Percentiles rank a stretch among this genome's conserved stretches.
Evolutionary conservation across 1,139 yeast species (phyloP).

Genomic region (Candida frijolesensis): DNA sequence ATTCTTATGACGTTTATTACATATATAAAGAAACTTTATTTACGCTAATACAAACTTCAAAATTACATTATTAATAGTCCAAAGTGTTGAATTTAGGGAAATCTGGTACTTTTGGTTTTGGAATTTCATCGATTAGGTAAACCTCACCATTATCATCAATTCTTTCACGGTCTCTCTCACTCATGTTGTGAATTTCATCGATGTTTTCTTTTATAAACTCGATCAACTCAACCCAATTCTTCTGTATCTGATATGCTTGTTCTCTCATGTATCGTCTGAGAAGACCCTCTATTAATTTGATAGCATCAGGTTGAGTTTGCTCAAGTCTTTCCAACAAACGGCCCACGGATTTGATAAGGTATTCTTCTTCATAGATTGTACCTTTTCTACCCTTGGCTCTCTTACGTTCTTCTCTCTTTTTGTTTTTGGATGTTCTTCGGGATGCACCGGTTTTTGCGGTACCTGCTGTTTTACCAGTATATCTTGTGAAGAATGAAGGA

Average conservation of each 20-base stretch:
- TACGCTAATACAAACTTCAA: background rate
- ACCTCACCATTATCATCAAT: conserved; percentile 86
- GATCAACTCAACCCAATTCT: conserved; percentile 61
- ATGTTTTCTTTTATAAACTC: conserved; percentile 58
- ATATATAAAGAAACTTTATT: background rate
- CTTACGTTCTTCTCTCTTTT: conserved; percentile 93
- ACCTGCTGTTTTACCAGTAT: conserved; percentile 93
- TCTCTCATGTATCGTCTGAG: conserved; percentile 71
- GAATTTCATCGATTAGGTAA: conserved; percentile 73
- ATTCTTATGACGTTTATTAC: background rate
- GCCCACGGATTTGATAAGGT: conserved; percentile 83
- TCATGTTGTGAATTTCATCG: conserved; percentile 74
- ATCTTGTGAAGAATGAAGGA: conserved; percentile 90
- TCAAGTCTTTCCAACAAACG: conserved; percentile 82
- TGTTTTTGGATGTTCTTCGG: conserved; percentile 85
- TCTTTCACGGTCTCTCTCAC: conserved; percentile 85
- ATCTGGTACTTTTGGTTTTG: conserved; percentile 60
- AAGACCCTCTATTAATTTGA: conserved; percentile 71
- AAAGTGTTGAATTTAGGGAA: conserved; percentile 60
- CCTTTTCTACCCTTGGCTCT: conserved; percentile 97
- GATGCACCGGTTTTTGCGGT: conserved; percentile 97
- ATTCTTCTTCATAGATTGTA: conserved; percentile 95
- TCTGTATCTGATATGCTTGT: conserved; percentile 83
- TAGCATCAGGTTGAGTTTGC: conserved; percentile 74
- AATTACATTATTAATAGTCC: conserved; percentile 46